Conservation (phyloP, 305 asterid species). For the Lippia alba region DNA sequence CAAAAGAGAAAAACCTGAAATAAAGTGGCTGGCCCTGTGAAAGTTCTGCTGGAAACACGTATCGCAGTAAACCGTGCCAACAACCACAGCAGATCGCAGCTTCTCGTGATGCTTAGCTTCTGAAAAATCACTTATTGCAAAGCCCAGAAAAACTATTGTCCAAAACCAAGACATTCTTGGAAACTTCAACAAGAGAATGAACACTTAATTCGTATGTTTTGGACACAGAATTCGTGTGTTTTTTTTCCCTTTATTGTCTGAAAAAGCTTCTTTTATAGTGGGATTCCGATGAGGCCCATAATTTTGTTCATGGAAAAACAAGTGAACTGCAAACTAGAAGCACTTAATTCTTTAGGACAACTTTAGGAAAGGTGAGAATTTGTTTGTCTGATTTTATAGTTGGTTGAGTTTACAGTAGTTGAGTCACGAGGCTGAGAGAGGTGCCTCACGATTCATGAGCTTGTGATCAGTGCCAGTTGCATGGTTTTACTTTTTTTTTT, state of each 20-base stretch:
- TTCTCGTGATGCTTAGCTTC: conserved; percentile 52
- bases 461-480: conserved; percentile 33
- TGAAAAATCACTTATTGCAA: conserved; percentile 35
- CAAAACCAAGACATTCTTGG: conserved; percentile 46
- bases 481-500: conserved; percentile 19
- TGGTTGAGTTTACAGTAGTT: conserved; percentile 38
- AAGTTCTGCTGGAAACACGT: conserved; percentile 67
- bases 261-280: conserved; percentile 30
- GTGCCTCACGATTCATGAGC: conserved; percentile 30
- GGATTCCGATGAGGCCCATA: conserved; percentile 10
- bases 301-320: conserved; percentile 44
- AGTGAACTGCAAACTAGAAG: conserved; percentile 47
- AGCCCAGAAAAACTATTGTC: conserved; percentile 42
- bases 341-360: conserved; percentile 30
- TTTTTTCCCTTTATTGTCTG: no score
- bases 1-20: conserved; percentile 59
- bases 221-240: not conserved
- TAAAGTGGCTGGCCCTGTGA: conserved; percentile 64
- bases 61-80: conserved; percentile 80
- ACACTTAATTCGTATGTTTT: not conserved
- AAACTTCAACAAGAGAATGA: not conserved
- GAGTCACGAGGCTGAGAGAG: conserved; percentile 37
- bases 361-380: not conserved
- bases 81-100: conserved; percentile 61
- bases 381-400: not conserved